These are phyloP conservation scores for Colletotrichum destructivum DNA, from an alignment of 2,329 filamentous ascomycete genomes.

Conservation along the genomic window DNA sequence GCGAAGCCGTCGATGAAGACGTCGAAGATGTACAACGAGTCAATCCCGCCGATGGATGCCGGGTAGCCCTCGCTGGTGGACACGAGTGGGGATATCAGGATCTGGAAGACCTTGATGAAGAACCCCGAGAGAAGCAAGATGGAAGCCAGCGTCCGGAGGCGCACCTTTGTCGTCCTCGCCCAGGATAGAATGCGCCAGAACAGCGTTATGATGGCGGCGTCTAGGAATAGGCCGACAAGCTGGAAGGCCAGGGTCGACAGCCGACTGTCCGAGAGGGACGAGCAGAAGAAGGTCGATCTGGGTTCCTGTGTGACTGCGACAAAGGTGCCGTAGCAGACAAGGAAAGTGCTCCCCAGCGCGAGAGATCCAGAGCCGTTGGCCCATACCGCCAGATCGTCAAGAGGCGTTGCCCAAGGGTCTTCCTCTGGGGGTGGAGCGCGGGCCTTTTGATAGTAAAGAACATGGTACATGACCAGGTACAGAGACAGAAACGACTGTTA, in stretches of 20 bases:
- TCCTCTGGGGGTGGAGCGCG: constrained; percentile 54
- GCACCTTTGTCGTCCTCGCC: constrained; percentile 63
- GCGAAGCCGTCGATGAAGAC: constrained; percentile 63
- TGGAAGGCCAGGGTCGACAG: constrained; percentile 59
- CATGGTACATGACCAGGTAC: constrained; percentile 61
- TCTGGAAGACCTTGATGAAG: constrained; percentile 55
- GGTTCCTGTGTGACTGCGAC: constrained; percentile 55
- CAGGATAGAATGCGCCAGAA: constrained; percentile 68
- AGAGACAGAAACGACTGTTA: constrained; percentile 63
- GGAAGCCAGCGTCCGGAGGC: constrained; percentile 61
- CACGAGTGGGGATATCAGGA: constrained; percentile 50
- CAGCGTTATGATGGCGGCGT: constrained; percentile 63
- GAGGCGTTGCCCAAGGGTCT: constrained; percentile 64
- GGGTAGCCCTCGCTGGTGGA: constrained; percentile 44
- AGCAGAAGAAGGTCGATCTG: constrained; percentile 68
- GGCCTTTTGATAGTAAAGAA: constrained; percentile 54
- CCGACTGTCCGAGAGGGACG: constrained; percentile 57
- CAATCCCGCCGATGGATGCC: constrained; percentile 52
- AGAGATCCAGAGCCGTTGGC: constrained; percentile 58
- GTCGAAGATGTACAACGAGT: constrained; percentile 64
- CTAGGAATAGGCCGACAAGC: constrained; percentile 60
- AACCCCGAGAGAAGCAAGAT: constrained; percentile 60
- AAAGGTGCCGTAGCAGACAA: constrained; percentile 62
- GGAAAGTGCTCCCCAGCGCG: constrained; percentile 53
- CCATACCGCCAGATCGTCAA: constrained; percentile 65